Conservation (phyloP, 192 early-diverging fungal species). For the Backusella liffmaniae region DNA sequence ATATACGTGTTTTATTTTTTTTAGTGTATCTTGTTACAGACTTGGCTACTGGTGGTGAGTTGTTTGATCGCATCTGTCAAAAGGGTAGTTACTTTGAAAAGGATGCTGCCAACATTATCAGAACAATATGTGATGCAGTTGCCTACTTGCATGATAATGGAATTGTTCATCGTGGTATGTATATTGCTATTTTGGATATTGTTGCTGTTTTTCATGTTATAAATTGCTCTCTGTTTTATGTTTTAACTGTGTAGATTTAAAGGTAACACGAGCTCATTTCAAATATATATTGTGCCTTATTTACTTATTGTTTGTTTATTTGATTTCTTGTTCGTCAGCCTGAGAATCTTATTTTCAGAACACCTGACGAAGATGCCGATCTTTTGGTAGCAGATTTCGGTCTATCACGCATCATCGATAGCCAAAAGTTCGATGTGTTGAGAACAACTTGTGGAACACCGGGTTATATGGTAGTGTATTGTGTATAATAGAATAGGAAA, state of each 20-base stretch:
- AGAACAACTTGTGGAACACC: slow-evolving; percentile 77
- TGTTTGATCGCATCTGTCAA: slow-evolving; percentile 84
- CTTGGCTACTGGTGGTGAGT: slow-evolving; percentile 84
- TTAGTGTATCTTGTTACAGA: slow-evolving; percentile 78
- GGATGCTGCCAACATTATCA: slow-evolving; percentile 79
- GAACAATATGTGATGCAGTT: slow-evolving; percentile 78
- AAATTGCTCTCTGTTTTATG: background rate
- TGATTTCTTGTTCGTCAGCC: slow-evolving; percentile 42
- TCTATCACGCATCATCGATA: slow-evolving; percentile 64
- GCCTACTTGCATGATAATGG: slow-evolving; percentile 79
- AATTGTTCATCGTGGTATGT: slow-evolving; percentile 80
- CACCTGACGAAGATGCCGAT: slow-evolving; percentile 52
- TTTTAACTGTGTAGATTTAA: slow-evolving; percentile 23
- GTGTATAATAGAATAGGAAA: background rate
- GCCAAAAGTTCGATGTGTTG: slow-evolving; percentile 54
- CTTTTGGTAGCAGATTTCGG: slow-evolving; percentile 86
- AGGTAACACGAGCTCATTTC: slow-evolving; percentile 18
- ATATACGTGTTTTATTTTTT: background rate
- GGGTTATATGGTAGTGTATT: slow-evolving; percentile 67
- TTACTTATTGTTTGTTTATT: slow-evolving; percentile 9
- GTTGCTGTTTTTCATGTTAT: background rate
- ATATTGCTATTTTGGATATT: background rate
- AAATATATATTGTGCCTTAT: background rate
- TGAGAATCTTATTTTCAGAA: slow-evolving; percentile 77
- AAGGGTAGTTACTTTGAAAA: slow-evolving; percentile 71